Evolutionary conservation across 169 alveolate genomes (phyloP).

Genomic region (Ichthyophthirius multifiliis): DNA sequence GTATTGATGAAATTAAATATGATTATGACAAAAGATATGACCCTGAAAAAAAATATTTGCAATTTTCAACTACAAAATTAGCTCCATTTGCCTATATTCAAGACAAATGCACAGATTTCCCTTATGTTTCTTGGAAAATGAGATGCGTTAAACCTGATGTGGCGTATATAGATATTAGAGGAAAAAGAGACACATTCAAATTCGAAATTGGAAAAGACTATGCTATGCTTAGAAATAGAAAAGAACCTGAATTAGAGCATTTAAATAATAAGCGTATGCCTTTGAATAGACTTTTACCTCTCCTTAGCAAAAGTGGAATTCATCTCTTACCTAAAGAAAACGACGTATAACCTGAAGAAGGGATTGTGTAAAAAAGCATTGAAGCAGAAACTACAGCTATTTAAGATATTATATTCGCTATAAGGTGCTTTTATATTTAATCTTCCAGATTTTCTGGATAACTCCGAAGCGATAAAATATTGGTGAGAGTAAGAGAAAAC

Average conservation of each 20-base stretch:
- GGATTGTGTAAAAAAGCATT: conserved; percentile 39
- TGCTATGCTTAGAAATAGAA: conserved; percentile 32
- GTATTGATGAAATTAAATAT: conserved; percentile 19
- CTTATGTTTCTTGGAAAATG: conserved; percentile 56
- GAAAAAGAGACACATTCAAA: conserved; percentile 47
- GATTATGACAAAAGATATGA: conserved; percentile 10
- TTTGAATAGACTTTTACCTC: conserved; percentile 46
- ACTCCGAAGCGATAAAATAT: conserved; percentile 39
- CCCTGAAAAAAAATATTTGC: conserved; percentile 4
- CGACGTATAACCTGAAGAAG: conserved; percentile 55
- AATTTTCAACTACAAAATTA: conserved; percentile 42
- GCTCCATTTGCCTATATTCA: conserved; percentile 55
- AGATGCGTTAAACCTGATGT: conserved; percentile 56
- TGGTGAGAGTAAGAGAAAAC: conserved; percentile 62
- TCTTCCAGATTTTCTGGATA: conserved; percentile 54
- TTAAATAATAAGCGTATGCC: conserved; percentile 32
- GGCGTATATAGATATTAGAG: conserved; percentile 50
- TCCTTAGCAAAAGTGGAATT: conserved; percentile 57
- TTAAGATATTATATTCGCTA: conserved; percentile 42
- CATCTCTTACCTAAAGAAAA: conserved; percentile 54
- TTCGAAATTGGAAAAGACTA: conserved; percentile 61
- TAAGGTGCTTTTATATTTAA: conserved; percentile 54
- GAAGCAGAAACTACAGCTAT: conserved; percentile 67
- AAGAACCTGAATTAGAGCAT: conserved; percentile 55
- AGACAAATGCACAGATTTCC: conserved; percentile 61